phyloP scores from a whole-genome alignment of 2,329 filamentous ascomycete species.

The Didymella glomerata region DNA sequence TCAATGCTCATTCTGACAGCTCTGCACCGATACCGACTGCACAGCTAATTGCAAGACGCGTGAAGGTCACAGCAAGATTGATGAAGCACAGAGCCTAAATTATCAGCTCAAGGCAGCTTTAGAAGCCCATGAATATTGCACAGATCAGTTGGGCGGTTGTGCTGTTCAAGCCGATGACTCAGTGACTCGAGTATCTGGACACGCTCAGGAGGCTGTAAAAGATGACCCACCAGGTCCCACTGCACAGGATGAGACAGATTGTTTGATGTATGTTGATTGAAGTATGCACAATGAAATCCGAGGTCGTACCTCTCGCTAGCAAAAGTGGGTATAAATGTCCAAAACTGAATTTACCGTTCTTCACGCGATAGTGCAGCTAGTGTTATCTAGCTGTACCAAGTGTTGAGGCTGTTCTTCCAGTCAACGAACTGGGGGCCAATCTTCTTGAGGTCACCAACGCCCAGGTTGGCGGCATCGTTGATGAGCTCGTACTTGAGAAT shows the following conservation, averaged over 20 bases:
- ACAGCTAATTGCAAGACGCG: too few relatives aligned
- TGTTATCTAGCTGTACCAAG: conserved; percentile 26
- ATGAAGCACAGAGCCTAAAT: too few relatives aligned
- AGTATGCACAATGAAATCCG: conserved; percentile 4
- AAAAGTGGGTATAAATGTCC: neutral
- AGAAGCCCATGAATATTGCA: too few relatives aligned
- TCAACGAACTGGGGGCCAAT: conserved; percentile 38
- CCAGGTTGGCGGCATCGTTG: conserved; percentile 47
- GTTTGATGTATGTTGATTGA: neutral
- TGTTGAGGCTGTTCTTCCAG: conserved; percentile 29
- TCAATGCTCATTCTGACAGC: too few relatives aligned
- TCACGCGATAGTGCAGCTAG: neutral
- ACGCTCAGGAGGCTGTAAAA: too few relatives aligned
- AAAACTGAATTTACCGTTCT: neutral
- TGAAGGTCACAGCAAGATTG: too few relatives aligned
- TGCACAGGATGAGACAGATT: neutral
- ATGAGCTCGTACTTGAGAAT: conserved; percentile 62
- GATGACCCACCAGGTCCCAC: too few relatives aligned
- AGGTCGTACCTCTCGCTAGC: neutral
- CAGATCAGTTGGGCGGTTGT: too few relatives aligned
- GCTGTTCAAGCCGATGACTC: too few relatives aligned
- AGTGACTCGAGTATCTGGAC: too few relatives aligned
- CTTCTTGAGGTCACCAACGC: conserved; percentile 43
- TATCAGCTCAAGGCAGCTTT: too few relatives aligned
- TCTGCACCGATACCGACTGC: too few relatives aligned